These are phyloP conservation scores for Hymenotorrendiella dingleyae DNA, from an alignment of 2,329 filamentous ascomycete species.

Conservation along the genomic window DNA sequence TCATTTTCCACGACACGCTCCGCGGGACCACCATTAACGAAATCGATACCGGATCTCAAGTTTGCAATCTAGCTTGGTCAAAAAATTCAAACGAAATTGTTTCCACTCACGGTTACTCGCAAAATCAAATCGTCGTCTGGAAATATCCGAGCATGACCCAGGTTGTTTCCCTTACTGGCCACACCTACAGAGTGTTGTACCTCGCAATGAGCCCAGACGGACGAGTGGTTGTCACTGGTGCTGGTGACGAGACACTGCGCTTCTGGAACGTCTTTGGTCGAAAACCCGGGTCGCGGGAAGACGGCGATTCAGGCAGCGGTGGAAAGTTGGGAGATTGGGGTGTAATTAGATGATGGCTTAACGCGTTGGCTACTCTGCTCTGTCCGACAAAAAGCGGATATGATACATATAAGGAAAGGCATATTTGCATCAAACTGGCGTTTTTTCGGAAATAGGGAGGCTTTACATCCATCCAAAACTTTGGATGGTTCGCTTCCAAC, in stretches of 20 bases:
- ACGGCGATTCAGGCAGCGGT: conserved; percentile 56
- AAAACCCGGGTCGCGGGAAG: conserved; percentile 62
- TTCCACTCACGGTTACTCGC: conserved; percentile 92
- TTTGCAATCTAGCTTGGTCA: conserved; percentile 97
- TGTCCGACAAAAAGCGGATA: too few species aligned
- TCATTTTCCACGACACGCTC: conserved; percentile 96
- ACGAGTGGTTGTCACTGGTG: conserved; percentile 87
- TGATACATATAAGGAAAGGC: too few species aligned
- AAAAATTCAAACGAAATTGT: conserved; percentile 98
- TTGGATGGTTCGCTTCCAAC: too few species aligned
- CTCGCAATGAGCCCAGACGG: conserved; percentile 97
- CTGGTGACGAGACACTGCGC: conserved; percentile 88
- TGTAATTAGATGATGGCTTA: conserved; percentile 63
- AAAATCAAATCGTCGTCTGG: conserved; percentile 99
- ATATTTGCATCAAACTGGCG: too few species aligned
- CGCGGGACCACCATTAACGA: conserved; percentile 78
- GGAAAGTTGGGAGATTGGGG: conserved; percentile 72
- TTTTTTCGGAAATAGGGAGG: too few species aligned
- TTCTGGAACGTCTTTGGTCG: conserved; percentile 97
- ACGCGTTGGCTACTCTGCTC: too few species aligned
- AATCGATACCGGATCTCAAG: conserved; percentile 93
- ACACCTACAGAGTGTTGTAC: conserved; percentile 94
- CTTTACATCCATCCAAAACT: too few species aligned
- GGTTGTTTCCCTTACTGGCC: conserved; percentile 88
- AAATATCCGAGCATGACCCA: conserved; percentile 99